Evolutionary conservation across 2,329 filamentous ascomycete species (phyloP), one percentile per base, ranked within the genome.

Genomic region (Ophiosphaerella korrae): DNA sequence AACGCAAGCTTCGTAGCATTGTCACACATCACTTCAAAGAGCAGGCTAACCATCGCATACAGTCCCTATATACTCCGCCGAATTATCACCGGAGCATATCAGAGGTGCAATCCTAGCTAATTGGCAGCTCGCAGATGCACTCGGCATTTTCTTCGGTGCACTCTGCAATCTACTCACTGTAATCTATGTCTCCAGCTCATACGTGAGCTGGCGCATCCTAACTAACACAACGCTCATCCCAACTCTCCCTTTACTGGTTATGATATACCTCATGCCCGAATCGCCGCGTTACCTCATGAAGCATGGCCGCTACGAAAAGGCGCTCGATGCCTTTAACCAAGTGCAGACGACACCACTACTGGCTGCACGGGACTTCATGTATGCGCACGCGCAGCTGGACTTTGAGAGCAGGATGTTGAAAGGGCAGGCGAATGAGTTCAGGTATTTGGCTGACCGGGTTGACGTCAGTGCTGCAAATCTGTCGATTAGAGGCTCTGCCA

Each of bases 241-340:
- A 2, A 62, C 61, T 2, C 35, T 64, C 18, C 59, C 59, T 6
- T 42, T 64, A 5, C 31, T 64, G 13, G 35, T 61, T 18, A 49
- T 64, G 50, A 62, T 64, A 32, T 62, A 62, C 36, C 41, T 64
- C 2, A 64, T 62, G 59, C 61, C 61, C 0, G 60, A 59, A 34
- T 56, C 52, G 5, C 52, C 60, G 1, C 44, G 58, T 11, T 64
- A 62, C 11, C 21, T 64, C 24, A 63, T 64, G 61, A 64, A 64
- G 46, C 61, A 62, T 46, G 61, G 61, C 9, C 45, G 35, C 9
- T 64, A 64, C 31, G 12, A 48, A 33, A 56, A 54, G 44, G 61
- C 61, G 2, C 47, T 64, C 5, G 43, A 64, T 12, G 40, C 59
- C 11, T 64, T 64, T 37, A 47, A 45, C 18, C 52, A 57, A 32